Percentiles rank a stretch among this genome's conserved stretches.
phyloP scores from a whole-genome alignment of 176 grass and related monocot genomes.

The Phyllostachys edulis region DNA sequence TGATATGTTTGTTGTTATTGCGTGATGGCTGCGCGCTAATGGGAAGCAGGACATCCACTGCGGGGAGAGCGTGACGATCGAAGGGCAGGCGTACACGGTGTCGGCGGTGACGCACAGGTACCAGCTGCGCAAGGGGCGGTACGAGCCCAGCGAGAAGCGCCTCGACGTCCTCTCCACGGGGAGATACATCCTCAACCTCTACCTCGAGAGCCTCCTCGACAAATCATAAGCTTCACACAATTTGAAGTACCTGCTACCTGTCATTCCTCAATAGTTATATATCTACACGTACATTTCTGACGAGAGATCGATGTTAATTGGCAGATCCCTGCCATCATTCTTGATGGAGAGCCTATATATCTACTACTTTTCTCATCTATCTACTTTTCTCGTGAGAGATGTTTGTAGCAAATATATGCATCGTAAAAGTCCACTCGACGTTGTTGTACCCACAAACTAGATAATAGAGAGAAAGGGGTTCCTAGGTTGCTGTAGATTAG shows the following conservation, averaged over 20 bases:
- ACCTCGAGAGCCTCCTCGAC: conserved; percentile 75
- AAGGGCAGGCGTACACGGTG: conserved; percentile 81
- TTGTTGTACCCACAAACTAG: too few relatives aligned
- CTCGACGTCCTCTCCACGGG: conserved; percentile 87
- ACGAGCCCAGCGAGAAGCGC: conserved; percentile 91
- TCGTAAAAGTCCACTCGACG: neutral
- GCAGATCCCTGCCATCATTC: neutral
- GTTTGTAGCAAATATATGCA: neutral
- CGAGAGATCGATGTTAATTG: neutral
- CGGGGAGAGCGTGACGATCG: conserved; percentile 92
- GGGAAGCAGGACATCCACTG: conserved; percentile 81
- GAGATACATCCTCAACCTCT: conserved; percentile 93
- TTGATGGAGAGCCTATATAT: neutral
- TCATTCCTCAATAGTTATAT: neutral
- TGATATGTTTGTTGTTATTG: neutral
- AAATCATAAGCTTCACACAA: conserved; percentile 36
- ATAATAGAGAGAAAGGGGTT: too few relatives aligned
- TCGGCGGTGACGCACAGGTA: conserved; percentile 80
- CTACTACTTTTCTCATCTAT: neutral
- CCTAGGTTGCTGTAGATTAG: too few relatives aligned
- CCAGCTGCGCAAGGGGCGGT: conserved; percentile 89
- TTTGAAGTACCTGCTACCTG: too few relatives aligned
- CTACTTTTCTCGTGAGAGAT: neutral
- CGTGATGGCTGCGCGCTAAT: neutral
- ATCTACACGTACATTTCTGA: neutral